Conservation (phyloP, 2,329 filamentous ascomycete genomes). For the Chrysoporthe deuterocubensis region DNA sequence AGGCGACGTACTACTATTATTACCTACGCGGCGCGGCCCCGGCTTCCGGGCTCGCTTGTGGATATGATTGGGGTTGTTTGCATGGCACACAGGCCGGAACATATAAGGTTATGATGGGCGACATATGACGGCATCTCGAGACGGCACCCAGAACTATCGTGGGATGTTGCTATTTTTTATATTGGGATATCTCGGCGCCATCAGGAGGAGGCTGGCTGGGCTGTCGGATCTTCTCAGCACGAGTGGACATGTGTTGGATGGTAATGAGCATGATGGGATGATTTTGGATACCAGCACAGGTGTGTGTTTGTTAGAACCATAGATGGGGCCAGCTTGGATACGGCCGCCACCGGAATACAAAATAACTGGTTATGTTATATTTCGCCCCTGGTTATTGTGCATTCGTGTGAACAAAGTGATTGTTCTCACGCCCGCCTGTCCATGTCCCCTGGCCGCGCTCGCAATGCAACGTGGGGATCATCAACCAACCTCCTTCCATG, state of each 20-base stretch:
- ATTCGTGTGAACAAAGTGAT: no score
- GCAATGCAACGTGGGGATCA: not conserved
- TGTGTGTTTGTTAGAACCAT: not conserved
- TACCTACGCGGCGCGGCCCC: not conserved
- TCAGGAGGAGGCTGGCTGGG: not conserved
- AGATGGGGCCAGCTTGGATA: not conserved
- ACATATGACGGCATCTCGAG: not conserved
- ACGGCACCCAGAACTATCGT: not conserved
- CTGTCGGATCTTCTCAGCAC: no score
- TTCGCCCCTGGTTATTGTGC: not conserved
- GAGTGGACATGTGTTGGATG: not conserved
- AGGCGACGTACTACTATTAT: not conserved
- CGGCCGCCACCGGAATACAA: not conserved
- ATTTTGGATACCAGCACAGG: not conserved
- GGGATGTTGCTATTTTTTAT: not conserved
- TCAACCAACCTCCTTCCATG: not conserved
- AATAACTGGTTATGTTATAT: not conserved
- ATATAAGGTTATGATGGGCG: not conserved
- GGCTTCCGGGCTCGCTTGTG: not conserved
- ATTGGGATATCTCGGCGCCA: not conserved
- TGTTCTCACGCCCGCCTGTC: no score
- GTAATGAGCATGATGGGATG: conserved; percentile 2
- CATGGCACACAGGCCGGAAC: not conserved
- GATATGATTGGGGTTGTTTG: not conserved
- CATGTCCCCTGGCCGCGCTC: not conserved